Conservation (phyloP, 2,329 filamentous ascomycete species). For the Lasiodiplodia citricola region DNA sequence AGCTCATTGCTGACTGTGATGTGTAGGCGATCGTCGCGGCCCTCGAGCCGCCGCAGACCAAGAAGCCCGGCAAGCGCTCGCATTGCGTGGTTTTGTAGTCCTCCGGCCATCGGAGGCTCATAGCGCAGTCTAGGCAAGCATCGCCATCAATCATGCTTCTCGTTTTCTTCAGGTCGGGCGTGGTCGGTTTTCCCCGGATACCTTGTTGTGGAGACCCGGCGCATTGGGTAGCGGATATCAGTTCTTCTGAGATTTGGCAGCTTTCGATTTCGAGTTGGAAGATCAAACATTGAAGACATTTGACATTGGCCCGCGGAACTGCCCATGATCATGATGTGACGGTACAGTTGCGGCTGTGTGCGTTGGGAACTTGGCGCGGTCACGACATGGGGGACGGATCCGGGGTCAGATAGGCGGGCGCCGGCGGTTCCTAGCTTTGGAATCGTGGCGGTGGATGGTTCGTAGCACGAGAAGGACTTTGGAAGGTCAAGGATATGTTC, state of each 20-base stretch:
- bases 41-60: slow-evolving; percentile 82
- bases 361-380: slow-evolving; percentile 21
- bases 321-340: slow-evolving; percentile 26
- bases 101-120: slow-evolving; percentile 2
- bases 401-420: slow-evolving; percentile 5
- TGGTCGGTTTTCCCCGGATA: slow-evolving; percentile 44
- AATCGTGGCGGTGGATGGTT: slow-evolving; percentile 4
- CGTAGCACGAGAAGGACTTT: neutral
- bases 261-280: slow-evolving; percentile 27
- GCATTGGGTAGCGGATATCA: slow-evolving; percentile 44
- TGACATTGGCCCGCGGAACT: slow-evolving; percentile 23
- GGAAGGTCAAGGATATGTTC: slow-evolving; percentile 16
- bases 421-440: neutral
- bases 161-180: slow-evolving; percentile 36
- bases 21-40: slow-evolving; percentile 90
- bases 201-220: slow-evolving; percentile 43
- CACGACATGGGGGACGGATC: neutral
- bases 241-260: slow-evolving; percentile 25
- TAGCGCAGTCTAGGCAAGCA: slow-evolving; percentile 18
- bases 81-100: slow-evolving; percentile 45
- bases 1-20: neutral
- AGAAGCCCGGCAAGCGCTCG: slow-evolving; percentile 56
- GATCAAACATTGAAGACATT: slow-evolving; percentile 27
- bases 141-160: slow-evolving; percentile 26
- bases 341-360: slow-evolving; percentile 22